These are phyloP conservation scores for Cordyceps fumosorosea DNA, from an alignment of 2,329 filamentous ascomycete species.

Conservation along the genomic window DNA sequence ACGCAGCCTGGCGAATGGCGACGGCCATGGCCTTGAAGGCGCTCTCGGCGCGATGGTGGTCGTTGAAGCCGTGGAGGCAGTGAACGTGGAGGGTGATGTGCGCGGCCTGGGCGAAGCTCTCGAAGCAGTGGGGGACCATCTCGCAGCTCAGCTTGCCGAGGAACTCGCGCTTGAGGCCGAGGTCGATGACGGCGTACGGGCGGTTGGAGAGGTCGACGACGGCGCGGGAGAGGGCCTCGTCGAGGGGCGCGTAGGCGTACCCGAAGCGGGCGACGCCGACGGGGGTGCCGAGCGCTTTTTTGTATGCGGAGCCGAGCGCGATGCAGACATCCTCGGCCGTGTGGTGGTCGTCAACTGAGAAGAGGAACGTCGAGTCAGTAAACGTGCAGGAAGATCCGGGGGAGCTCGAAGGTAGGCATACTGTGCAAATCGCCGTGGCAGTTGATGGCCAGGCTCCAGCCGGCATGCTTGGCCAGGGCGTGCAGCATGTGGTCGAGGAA, in stretches of 20 bases:
- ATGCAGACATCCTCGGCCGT: slow-evolving; percentile 94
- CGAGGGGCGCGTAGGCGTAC: slow-evolving; percentile 84
- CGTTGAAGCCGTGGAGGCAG: slow-evolving; percentile 83
- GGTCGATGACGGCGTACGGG: slow-evolving; percentile 74
- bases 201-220: slow-evolving; percentile 94
- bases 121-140: slow-evolving; percentile 94
- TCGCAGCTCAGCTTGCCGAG: slow-evolving; percentile 89
- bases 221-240: slow-evolving; percentile 88
- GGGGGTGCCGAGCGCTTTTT: slow-evolving; percentile 67
- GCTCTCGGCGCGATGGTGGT: slow-evolving; percentile 93
- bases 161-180: slow-evolving; percentile 84
- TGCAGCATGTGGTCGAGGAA: slow-evolving; percentile 99
- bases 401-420: slow-evolving; percentile 34
- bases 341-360: slow-evolving; percentile 87
- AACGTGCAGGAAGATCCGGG: not conserved
- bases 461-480: slow-evolving; percentile 89
- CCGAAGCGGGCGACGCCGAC: slow-evolving; percentile 86
- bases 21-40: slow-evolving; percentile 95
- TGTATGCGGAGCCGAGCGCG: slow-evolving; percentile 81
- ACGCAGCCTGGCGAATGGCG: slow-evolving; percentile 71
- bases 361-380: not conserved
- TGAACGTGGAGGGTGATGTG: slow-evolving; percentile 94
- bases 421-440: slow-evolving; percentile 89
- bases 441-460: slow-evolving; percentile 80
- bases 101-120: slow-evolving; percentile 88